Conservation (phyloP, 2,329 filamentous ascomycete genomes). For the Fusarium burgessii region DNA sequence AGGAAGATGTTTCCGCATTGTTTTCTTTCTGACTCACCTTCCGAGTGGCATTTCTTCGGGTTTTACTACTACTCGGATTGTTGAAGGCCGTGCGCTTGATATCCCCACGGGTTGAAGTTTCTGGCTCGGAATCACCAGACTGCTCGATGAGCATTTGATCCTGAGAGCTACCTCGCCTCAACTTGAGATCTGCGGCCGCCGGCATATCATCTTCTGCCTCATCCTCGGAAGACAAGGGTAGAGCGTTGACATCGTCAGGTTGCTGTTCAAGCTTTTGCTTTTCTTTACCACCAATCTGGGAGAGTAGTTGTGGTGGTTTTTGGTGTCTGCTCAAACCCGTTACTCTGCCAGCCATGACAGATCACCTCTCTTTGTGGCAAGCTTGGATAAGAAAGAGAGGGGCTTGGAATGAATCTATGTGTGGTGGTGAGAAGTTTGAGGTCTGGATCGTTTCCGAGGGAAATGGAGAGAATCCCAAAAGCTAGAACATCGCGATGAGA, state of each 20-base stretch:
- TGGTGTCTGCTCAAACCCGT: constrained; percentile 41
- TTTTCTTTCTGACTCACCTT: constrained; percentile 6
- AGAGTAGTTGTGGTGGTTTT: constrained; percentile 34
- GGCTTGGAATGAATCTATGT: neutral
- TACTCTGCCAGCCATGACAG: constrained; percentile 18
- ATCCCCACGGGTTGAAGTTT: constrained; percentile 42
- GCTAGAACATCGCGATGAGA: neutral
- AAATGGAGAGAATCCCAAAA: neutral
- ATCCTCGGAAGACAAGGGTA: constrained; percentile 48
- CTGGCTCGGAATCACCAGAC: constrained; percentile 46
- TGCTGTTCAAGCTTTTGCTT: constrained; percentile 24
- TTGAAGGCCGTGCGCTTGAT: constrained; percentile 53
- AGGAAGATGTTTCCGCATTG: constrained; percentile 2
- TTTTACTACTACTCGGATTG: neutral
- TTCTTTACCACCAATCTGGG: neutral
- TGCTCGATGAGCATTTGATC: neutral
- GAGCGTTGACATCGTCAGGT: constrained; percentile 37
- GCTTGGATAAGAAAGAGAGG: neutral
- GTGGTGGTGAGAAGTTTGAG: neutral
- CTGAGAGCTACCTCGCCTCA: neutral
- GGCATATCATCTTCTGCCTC: constrained; percentile 38
- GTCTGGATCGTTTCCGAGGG: neutral
- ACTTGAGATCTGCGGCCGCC: neutral
- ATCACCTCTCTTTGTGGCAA: neutral
- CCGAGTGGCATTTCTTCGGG: constrained; percentile 7